Conservation (phyloP, 345 rosid species). For the Citrus medica region DNA sequence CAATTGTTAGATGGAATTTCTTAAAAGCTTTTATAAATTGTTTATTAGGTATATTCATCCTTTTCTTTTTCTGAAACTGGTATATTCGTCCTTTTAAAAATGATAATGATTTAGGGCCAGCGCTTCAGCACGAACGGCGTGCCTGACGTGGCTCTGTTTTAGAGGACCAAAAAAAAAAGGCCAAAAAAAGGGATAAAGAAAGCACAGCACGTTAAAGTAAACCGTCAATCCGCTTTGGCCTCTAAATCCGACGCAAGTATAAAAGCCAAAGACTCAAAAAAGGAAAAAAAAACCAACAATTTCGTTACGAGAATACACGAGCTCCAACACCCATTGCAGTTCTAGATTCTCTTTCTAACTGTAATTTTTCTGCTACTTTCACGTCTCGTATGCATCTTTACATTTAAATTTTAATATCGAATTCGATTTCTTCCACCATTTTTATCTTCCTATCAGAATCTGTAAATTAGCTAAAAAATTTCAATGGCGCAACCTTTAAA, state of each 20-base stretch:
- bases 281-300: background rate
- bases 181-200: no score
- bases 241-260: background rate
- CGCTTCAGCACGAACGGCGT: no score
- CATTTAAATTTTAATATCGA: background rate
- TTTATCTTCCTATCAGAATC: background rate
- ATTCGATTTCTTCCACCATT: background rate
- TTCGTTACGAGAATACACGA: background rate
- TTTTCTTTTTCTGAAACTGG: no score
- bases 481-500: background rate
- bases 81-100: no score
- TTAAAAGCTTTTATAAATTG: no score
- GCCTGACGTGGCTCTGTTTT: no score
- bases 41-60: no score
- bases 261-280: background rate
- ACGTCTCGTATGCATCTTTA: background rate
- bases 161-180: no score
- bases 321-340: background rate
- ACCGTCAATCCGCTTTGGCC: no score
- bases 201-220: background rate
- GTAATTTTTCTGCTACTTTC: background rate
- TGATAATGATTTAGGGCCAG: no score
- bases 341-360: background rate
- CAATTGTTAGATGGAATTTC: no score
- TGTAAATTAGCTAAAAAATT: background rate